Conservation (phyloP, 2,329 filamentous ascomycete genomes). For the Colletotrichum australisinense region DNA sequence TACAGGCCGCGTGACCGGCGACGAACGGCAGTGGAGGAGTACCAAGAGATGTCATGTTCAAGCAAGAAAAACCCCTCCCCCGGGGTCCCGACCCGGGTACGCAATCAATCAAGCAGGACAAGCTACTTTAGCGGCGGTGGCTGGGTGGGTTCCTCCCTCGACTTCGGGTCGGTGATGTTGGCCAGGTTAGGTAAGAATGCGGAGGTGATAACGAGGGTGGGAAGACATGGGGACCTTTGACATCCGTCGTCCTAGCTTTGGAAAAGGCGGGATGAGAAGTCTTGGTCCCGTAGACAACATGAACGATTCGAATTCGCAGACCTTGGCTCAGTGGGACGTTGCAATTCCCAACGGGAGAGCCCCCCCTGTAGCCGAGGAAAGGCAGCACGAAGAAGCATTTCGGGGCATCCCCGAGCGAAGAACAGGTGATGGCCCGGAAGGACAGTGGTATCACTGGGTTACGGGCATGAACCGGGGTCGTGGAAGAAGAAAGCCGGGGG, state of each 20-base stretch:
- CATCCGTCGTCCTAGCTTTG: not conserved
- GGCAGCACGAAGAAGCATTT: conserved; percentile 10
- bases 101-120: not conserved
- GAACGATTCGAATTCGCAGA: not conserved
- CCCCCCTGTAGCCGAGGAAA: not conserved
- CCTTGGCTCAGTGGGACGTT: conserved; percentile 1
- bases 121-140: conserved; percentile 8
- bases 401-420: conserved; percentile 29
- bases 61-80: conserved; percentile 6
- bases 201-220: conserved; percentile 27
- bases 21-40: not conserved
- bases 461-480: not conserved
- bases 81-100: not conserved
- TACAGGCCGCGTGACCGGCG: conserved; percentile 16
- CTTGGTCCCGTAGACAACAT: no score
- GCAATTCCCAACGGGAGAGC: not conserved
- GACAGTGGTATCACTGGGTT: not conserved
- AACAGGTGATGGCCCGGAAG: not conserved
- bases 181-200: conserved; percentile 31
- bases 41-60: not conserved
- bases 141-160: not conserved
- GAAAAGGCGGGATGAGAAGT: not conserved
- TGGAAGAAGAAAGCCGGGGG: not conserved
- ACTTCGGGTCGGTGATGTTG: conserved; percentile 24
- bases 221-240: not conserved